A percentile compares a stretch with the other conserved stretches of the same genome.
Evolutionary conservation across 78 protist species (phyloP).

Genomic region (Monosiga brevicollis): DNA sequence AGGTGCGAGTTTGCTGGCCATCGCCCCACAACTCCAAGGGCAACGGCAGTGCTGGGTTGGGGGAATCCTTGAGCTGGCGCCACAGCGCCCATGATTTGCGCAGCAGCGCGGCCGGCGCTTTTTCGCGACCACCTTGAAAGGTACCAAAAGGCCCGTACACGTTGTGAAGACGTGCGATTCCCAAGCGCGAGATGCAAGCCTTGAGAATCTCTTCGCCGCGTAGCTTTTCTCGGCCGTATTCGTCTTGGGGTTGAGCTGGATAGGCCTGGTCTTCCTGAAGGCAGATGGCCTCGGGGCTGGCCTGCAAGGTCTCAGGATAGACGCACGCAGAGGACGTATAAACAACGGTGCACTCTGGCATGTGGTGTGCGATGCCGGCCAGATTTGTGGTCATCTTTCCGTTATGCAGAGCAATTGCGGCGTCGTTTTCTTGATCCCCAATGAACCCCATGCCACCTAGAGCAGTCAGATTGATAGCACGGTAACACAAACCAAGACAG

Average conservation of each 20-base stretch:
- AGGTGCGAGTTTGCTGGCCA: constrained; percentile 73
- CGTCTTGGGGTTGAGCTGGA: constrained; percentile 81
- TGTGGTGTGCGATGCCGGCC: constrained; percentile 46
- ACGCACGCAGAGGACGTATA: constrained; percentile 74
- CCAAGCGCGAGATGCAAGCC: constrained; percentile 29
- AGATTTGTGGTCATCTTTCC: constrained; percentile 53
- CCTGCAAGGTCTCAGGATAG: constrained; percentile 66
- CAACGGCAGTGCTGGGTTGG: no score
- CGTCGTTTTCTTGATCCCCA: constrained; percentile 57
- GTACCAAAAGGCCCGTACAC: constrained; percentile 79
- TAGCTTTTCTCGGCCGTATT: constrained; percentile 80
- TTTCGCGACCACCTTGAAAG: constrained; percentile 81
- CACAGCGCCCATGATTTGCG: constrained; percentile 46
- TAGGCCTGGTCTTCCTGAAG: constrained; percentile 69
- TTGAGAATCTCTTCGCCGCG: constrained; percentile 54
- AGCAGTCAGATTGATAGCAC: not conserved
- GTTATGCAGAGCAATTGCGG: constrained; percentile 66
- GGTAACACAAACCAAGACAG: not conserved
- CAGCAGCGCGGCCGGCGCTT: constrained; percentile 84
- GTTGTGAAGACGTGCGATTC: constrained; percentile 78
- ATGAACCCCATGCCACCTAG: constrained; percentile 84
- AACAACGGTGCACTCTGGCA: constrained; percentile 31
- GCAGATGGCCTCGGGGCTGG: constrained; percentile 21
- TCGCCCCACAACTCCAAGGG: constrained; percentile 90
- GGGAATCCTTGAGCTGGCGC: constrained; percentile 14